A percentile compares a stretch with the other conserved stretches of the same genome.
Conservation (phyloP, 768 basidiomycete genomes). For the Boletus vinaceobasis region DNA sequence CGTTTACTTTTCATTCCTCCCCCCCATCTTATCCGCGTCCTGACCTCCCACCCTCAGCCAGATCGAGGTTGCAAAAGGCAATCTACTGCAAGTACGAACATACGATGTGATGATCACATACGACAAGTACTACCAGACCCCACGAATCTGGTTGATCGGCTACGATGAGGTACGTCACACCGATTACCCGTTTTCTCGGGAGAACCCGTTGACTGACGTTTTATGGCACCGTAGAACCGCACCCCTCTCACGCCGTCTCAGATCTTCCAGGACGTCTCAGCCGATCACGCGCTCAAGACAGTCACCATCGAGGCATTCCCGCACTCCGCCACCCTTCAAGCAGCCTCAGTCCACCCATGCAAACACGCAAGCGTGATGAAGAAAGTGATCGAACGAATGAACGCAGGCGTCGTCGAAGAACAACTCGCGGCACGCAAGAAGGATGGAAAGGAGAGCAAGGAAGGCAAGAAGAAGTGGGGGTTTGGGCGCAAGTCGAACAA, state of each 20-base stretch:
- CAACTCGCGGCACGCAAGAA: slow-evolving; percentile 67
- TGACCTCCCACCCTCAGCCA: slow-evolving; percentile 38
- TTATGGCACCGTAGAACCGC: slow-evolving; percentile 58
- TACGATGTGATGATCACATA: slow-evolving; percentile 99
- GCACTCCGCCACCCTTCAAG: slow-evolving; percentile 80
- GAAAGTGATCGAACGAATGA: slow-evolving; percentile 99
- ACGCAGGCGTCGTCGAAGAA: slow-evolving; percentile 78
- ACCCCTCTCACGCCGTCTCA: slow-evolving; percentile 83
- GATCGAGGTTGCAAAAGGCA: slow-evolving; percentile 67
- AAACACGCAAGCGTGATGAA: slow-evolving; percentile 99
- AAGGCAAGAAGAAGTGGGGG: slow-evolving; percentile 77
- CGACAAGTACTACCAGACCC: slow-evolving; percentile 99
- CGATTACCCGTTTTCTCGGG: background rate
- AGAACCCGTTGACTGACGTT: background rate
- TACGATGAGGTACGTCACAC: slow-evolving; percentile 81
- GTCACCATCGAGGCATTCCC: slow-evolving; percentile 98
- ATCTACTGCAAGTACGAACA: slow-evolving; percentile 91
- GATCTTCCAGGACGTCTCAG: slow-evolving; percentile 96
- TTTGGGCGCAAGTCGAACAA: slow-evolving; percentile 70
- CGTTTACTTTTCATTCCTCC: background rate
- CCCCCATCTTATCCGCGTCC: background rate
- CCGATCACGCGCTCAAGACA: slow-evolving; percentile 97
- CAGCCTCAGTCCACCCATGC: slow-evolving; percentile 96
- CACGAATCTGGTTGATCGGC: slow-evolving; percentile 94
- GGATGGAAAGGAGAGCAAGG: slow-evolving; percentile 46